Conservation (phyloP, 257 asterid species). For the Scutellaria minor region DNA sequence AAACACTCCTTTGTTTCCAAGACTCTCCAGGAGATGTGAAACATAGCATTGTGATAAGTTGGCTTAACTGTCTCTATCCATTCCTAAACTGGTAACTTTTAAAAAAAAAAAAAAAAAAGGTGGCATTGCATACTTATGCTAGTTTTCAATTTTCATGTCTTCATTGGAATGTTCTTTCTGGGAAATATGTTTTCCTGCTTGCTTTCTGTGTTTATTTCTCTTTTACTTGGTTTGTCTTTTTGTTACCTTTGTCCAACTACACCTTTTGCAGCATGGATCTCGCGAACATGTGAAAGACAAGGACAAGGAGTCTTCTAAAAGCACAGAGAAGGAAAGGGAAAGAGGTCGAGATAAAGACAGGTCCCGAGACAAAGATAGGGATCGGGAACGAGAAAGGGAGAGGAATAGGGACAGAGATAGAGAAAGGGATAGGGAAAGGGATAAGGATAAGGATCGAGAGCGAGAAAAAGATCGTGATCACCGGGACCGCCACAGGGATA, state of each 20-base stretch:
- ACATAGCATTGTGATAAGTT: slow-evolving; percentile 14
- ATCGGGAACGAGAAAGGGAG: slow-evolving; percentile 41
- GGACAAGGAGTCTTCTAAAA: slow-evolving; percentile 51
- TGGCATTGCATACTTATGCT: no score
- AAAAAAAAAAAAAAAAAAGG: neutral
- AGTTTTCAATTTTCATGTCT: neutral
- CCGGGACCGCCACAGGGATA: slow-evolving; percentile 73
- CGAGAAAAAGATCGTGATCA: slow-evolving; percentile 69
- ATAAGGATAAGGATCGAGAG: slow-evolving; percentile 45
- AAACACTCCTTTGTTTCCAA: neutral
- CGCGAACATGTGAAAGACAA: slow-evolving; percentile 55
- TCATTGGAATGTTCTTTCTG: neutral
- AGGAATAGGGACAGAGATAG: slow-evolving; percentile 43
- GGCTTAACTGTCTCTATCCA: neutral
- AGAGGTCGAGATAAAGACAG: slow-evolving; percentile 46
- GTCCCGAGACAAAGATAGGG: slow-evolving; percentile 53
- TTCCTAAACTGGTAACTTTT: neutral
- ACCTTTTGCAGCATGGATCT: slow-evolving; percentile 51
- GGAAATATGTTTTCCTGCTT: neutral
- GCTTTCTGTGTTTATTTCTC: no score
- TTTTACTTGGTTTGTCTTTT: slow-evolving; percentile 13
- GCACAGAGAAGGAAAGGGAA: slow-evolving; percentile 60
- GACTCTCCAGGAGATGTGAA: slow-evolving; percentile 3
- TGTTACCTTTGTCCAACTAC: slow-evolving; percentile 4
- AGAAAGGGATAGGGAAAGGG: no score